A percentile compares a stretch with the other conserved stretches of the same genome.
Conservation (phyloP, 2,329 filamentous ascomycete genomes). For the Botrytis pseudocinerea region DNA sequence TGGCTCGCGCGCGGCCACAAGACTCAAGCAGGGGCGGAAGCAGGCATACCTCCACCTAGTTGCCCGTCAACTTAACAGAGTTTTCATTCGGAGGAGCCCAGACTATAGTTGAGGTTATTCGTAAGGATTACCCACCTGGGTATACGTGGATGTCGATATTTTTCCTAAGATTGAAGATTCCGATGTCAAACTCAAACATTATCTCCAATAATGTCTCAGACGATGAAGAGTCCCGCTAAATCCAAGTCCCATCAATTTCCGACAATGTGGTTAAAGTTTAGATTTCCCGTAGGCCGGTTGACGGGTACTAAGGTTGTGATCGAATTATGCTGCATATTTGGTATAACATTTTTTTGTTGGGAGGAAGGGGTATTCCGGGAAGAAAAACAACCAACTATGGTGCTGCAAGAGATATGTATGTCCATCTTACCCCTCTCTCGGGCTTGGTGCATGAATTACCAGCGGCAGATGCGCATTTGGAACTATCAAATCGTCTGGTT, state of each 20-base stretch:
- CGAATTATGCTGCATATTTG: not conserved
- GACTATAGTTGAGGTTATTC: not conserved
- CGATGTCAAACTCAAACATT: not conserved
- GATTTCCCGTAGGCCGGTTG: constrained; percentile 16
- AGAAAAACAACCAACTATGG: not conserved
- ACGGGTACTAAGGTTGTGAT: constrained; percentile 6
- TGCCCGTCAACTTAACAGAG: not conserved
- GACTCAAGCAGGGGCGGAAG: constrained; percentile 7
- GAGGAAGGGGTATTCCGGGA: not conserved
- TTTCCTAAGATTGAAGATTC: not conserved
- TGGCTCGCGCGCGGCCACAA: not conserved
- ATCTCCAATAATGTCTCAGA: not conserved
- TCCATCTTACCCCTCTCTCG: not conserved
- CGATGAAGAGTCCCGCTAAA: constrained; percentile 1
- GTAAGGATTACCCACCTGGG: not conserved
- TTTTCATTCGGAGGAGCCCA: not conserved
- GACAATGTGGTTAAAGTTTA: constrained; percentile 25
- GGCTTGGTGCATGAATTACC: constrained; percentile 1
- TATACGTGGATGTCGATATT: not conserved
- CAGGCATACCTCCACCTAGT: constrained; percentile 9
- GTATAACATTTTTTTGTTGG: not conserved
- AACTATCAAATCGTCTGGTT: not conserved
- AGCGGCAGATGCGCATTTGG: constrained; percentile 19
- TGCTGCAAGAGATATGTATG: not conserved
- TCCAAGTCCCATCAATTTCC: constrained; percentile 16